Percentiles rank a stretch among this genome's conserved stretches.
Evolutionary conservation across 371 early-diverging fungal genomes (phyloP).

Genomic region (Rhizopus arrhizus): DNA sequence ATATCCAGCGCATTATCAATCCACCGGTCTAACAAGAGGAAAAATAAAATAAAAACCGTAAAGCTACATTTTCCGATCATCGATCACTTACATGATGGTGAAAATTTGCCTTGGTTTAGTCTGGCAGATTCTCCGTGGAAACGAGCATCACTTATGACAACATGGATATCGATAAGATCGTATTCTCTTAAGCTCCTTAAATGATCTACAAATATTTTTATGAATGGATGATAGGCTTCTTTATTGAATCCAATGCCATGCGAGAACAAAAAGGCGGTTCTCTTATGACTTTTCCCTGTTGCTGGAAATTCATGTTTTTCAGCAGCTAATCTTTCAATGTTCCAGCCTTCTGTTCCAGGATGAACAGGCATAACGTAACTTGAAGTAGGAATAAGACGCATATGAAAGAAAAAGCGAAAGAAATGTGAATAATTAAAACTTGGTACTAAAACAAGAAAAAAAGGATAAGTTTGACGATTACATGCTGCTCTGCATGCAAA

Average conservation of each 20-base stretch:
- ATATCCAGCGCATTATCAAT: slow-evolving; percentile 48
- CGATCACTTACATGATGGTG: slow-evolving; percentile 28
- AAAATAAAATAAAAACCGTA: background rate
- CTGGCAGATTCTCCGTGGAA: slow-evolving; percentile 52
- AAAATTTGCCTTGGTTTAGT: slow-evolving; percentile 33
- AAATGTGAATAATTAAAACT: background rate
- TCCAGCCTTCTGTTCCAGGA: slow-evolving; percentile 27
- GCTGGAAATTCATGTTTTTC: slow-evolving; percentile 35
- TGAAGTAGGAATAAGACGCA: slow-evolving; percentile 22
- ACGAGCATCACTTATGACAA: slow-evolving; percentile 45
- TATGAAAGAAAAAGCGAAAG: slow-evolving; percentile 2
- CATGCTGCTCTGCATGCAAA: no score
- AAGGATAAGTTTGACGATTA: no score
- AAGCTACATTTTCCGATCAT: background rate
- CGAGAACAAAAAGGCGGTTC: slow-evolving; percentile 34
- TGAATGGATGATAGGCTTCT: slow-evolving; percentile 43
- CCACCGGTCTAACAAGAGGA: slow-evolving; percentile 35
- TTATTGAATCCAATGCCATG: slow-evolving; percentile 51
- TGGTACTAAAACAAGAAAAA: no score
- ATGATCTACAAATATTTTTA: slow-evolving; percentile 24
- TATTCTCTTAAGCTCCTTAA: slow-evolving; percentile 26
- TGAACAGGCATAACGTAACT: slow-evolving; percentile 28
- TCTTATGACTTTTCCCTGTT: slow-evolving; percentile 12
- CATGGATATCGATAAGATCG: slow-evolving; percentile 28
- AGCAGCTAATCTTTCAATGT: slow-evolving; percentile 31